Evolutionary conservation across 2,329 filamentous ascomycete genomes (phyloP).

Genomic region (Aureobasidium sp.): DNA sequence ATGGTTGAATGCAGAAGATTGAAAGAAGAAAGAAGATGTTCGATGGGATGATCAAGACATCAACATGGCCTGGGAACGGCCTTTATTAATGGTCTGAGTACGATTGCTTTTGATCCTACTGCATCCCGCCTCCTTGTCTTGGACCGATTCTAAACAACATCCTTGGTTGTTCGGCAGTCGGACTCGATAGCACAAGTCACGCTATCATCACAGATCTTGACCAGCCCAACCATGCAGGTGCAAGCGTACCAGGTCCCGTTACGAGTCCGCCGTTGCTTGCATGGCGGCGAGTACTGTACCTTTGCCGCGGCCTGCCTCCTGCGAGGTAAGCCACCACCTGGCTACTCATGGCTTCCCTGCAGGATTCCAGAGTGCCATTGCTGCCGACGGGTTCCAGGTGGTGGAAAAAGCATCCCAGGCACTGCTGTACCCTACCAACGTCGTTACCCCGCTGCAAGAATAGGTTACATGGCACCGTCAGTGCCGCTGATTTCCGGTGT

Average conservation of each 20-base stretch:
- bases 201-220: slow-evolving; percentile 9
- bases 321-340: not conserved
- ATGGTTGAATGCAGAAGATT: not conserved
- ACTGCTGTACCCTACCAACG: not conserved
- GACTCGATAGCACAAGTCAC: slow-evolving; percentile 4
- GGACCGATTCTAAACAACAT: not conserved
- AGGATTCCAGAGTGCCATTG: slow-evolving; percentile 1
- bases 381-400: slow-evolving; percentile 4
- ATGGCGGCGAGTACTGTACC: not conserved
- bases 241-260: not conserved
- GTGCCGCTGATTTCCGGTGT: not conserved
- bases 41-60: not conserved
- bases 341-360: not conserved
- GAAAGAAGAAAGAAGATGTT: not conserved
- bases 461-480: not conserved
- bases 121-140: slow-evolving; percentile 7
- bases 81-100: slow-evolving; percentile 4
- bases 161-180: not conserved
- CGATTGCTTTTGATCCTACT: not conserved
- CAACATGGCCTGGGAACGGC: not conserved
- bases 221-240: not conserved
- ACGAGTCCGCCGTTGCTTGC: slow-evolving; percentile 2
- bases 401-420: not conserved
- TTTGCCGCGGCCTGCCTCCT: slow-evolving; percentile 3
- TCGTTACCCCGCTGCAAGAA: slow-evolving; percentile 8